phyloP scores from a whole-genome alignment of 805 yeast species.

The Zygoascus biomembranicola region DNA sequence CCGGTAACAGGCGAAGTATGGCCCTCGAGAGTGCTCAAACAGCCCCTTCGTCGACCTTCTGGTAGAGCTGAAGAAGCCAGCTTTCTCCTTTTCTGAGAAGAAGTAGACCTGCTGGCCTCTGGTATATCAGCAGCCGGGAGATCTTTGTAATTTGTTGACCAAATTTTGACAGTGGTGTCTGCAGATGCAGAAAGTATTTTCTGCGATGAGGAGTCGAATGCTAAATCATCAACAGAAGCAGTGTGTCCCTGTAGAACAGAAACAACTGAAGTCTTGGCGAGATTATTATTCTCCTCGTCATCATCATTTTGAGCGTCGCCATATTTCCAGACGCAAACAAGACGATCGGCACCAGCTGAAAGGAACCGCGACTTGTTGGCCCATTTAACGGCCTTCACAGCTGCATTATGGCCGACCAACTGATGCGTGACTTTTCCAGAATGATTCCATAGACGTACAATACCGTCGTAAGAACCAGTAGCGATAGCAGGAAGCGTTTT shows the following conservation, averaged over 20 bases:
- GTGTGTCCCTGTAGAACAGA: conserved; percentile 88
- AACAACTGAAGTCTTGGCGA: conserved; percentile 43
- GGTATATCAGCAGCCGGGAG: conserved; percentile 48
- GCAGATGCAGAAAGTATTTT: conserved; percentile 77
- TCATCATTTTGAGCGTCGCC: conserved; percentile 28
- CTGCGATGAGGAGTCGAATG: conserved; percentile 43
- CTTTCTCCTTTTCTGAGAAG: conserved; percentile 83
- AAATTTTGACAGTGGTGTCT: conserved; percentile 71
- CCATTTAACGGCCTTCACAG: conserved; percentile 79
- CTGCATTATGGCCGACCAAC: conserved; percentile 79
- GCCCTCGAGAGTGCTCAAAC: conserved; percentile 68
- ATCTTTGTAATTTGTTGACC: conserved; percentile 84
- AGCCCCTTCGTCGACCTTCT: conserved; percentile 70
- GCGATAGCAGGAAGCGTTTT: conserved; percentile 49
- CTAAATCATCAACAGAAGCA: conserved; percentile 74
- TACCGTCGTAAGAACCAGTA: conserved; percentile 91
- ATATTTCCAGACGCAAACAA: conserved; percentile 80
- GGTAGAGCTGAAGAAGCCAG: conserved; percentile 64
- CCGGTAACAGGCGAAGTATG: conserved; percentile 86
- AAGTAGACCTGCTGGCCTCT: conserved; percentile 42
- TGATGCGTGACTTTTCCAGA: conserved; percentile 76
- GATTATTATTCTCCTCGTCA: conserved; percentile 35
- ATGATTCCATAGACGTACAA: conserved; percentile 80
- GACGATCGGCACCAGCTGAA: conserved; percentile 83
- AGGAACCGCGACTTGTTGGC: conserved; percentile 66